Evolutionary conservation across 352 stramenopile species (phyloP).

Genomic region (Pythium coloratum): DNA sequence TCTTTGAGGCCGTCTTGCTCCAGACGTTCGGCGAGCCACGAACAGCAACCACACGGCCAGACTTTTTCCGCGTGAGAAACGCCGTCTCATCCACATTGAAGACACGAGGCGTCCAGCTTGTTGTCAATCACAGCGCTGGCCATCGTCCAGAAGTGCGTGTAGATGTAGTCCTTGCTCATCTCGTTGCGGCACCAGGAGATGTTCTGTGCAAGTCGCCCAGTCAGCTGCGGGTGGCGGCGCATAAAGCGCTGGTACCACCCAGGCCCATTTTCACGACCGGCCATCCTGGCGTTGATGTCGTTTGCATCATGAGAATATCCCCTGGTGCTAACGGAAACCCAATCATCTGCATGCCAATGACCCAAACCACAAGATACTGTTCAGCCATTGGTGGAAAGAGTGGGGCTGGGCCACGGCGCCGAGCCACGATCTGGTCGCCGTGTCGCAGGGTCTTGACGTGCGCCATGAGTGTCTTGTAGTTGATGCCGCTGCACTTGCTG

Average conservation of each 20-base stretch:
- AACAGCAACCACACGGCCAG: slow-evolving; percentile 25
- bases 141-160: slow-evolving; percentile 17
- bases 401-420: slow-evolving; percentile 1
- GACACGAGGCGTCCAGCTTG: slow-evolving; percentile 1
- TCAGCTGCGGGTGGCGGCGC: slow-evolving; percentile 6
- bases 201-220: slow-evolving; percentile 15
- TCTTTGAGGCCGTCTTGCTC: slow-evolving; percentile 6
- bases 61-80: slow-evolving; percentile 16
- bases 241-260: slow-evolving; percentile 27
- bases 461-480: not conserved
- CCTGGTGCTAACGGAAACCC: slow-evolving; percentile 13
- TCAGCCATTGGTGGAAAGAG: slow-evolving; percentile 8
- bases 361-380: slow-evolving; percentile 19
- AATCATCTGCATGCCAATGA: slow-evolving; percentile 20
- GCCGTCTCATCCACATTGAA: slow-evolving; percentile 37
- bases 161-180: slow-evolving; percentile 9
- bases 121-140: slow-evolving; percentile 16
- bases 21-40: slow-evolving; percentile 32
- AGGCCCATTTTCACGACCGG: not conserved
- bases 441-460: not conserved
- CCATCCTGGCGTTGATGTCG: slow-evolving; percentile 5
- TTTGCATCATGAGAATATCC: slow-evolving; percentile 20
- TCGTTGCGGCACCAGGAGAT: slow-evolving; percentile 19
- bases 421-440: not conserved
- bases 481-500: not conserved